Base-by-base conservation (phyloP, 345 rosid genomes). In the Ricinus communis region DNA sequence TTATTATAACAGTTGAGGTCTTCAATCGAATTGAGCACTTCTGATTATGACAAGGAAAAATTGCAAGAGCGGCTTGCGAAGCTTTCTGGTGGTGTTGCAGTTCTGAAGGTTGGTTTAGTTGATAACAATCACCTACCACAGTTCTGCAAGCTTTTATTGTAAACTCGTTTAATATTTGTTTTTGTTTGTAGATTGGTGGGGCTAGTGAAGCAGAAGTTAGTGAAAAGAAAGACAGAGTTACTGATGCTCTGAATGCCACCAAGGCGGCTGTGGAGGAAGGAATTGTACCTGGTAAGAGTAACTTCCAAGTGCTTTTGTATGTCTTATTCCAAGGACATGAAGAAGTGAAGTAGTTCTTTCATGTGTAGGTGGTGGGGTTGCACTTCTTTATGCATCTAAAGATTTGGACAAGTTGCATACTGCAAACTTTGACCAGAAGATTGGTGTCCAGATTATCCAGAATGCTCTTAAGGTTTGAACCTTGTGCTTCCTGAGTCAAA, bases 231-330 rank as follows among this genome's bases (percentile, higher is more conserved):
- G 76, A 71, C 57, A 76, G 79, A 58, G 80, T 76, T 65, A 76
- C 58, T 28, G 80, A 76, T 76, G 80, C 75, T 47, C 68, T 65
- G n/a, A 76, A 76, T 66, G 80, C 80, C 36, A 66, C 80, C 43
- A 76, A 76, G 61, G 79, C 75, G 15, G 79, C 79, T 40, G 75
- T 76, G 24, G 79, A 76, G 56, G 79, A 76, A 51, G 79, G 79
- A 33, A 71, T 76, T 58, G 79, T 76, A 5, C 79, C 74, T 30
- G 79, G 76, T 75, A 58, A 52, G 69, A 24, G 25, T 51, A 8
- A 21, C 22, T 65, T 43, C 24, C 27, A 25, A 25, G 5, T 31
- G 41, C 25, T 15, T 60, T 56, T 24, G 4, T 12, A n/a, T 25
- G 14, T 36, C 24, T 36, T 24, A 5, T 47, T 56, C 59, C 15